Evolutionary conservation across 1,284 basidiomycete genomes (phyloP).

Genomic region (Ceratobasidium sp.): DNA sequence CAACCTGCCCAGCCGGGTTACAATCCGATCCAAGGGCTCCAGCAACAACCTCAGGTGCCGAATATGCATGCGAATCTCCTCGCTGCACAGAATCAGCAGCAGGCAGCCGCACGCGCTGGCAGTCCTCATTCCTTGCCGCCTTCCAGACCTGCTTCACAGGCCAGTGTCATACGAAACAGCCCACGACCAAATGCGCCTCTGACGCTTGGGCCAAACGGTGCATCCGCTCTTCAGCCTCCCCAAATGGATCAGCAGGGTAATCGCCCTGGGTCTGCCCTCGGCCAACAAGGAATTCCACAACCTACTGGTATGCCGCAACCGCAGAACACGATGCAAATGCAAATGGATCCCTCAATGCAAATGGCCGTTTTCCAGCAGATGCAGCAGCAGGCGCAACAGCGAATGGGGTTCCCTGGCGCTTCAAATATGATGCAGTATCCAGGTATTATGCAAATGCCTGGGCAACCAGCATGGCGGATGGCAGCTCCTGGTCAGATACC

Average conservation of each 20-base stretch:
- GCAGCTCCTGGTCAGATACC: slow-evolving; percentile 25
- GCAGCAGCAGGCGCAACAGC: slow-evolving; percentile 8
- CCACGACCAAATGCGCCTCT: slow-evolving; percentile 8
- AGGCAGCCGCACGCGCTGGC: slow-evolving; percentile 10
- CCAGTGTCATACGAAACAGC: slow-evolving; percentile 21
- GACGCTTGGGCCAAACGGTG: slow-evolving; percentile 7
- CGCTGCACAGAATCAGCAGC: slow-evolving; percentile 27
- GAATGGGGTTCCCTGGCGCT: slow-evolving; percentile 14
- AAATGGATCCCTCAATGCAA: slow-evolving; percentile 16
- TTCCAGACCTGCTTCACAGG: slow-evolving; percentile 22
- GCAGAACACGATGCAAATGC: slow-evolving; percentile 3
- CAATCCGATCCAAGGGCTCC: slow-evolving; percentile 12
- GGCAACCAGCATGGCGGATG: slow-evolving; percentile 22
- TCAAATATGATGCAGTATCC: slow-evolving; percentile 30
- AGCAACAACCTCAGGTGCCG: slow-evolving; percentile 14
- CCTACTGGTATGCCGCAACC: slow-evolving; percentile 17
- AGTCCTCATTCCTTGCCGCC: slow-evolving; percentile 30
- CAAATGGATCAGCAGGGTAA: slow-evolving; percentile 8
- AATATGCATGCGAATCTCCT: slow-evolving; percentile 27
- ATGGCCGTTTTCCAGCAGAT: slow-evolving; percentile 24
- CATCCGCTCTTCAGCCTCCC: slow-evolving; percentile 9
- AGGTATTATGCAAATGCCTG: slow-evolving; percentile 25
- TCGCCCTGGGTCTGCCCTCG: slow-evolving; percentile 1
- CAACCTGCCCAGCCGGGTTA: background rate
- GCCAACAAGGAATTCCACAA: slow-evolving; percentile 16